phyloP scores from a whole-genome alignment of 1,284 basidiomycete genomes.

The Naganishia liquefaciens region DNA sequence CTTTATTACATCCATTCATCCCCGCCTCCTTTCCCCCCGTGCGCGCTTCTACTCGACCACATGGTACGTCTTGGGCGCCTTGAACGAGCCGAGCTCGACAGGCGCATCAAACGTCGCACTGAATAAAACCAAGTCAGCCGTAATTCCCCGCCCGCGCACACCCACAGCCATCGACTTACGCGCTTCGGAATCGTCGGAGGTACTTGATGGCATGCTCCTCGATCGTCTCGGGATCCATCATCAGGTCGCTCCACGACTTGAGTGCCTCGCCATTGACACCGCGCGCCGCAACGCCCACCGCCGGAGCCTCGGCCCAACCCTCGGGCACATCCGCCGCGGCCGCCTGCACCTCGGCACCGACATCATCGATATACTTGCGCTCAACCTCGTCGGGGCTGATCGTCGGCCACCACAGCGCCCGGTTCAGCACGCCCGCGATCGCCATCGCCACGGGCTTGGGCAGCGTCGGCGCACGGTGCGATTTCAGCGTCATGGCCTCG shows the following conservation, averaged over 20 bases:
- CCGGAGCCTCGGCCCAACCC: constrained; percentile 45
- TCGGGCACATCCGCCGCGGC: constrained; percentile 39
- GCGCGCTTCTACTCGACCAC: constrained; percentile 52
- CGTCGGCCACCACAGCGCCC: constrained; percentile 85
- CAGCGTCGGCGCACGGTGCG: constrained; percentile 68
- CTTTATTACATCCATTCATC: neutral
- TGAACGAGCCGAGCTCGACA: constrained; percentile 53
- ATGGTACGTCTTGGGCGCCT: constrained; percentile 54
- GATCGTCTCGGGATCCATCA: constrained; percentile 73
- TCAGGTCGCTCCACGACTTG: constrained; percentile 59
- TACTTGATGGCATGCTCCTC: constrained; percentile 90
- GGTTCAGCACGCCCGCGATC: constrained; percentile 69
- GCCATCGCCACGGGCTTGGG: constrained; percentile 73
- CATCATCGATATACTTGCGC: constrained; percentile 83
- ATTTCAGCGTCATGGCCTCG: constrained; percentile 73
- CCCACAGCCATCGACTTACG: constrained; percentile 52
- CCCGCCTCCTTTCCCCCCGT: neutral
- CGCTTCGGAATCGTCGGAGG: constrained; percentile 82
- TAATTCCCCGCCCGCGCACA: too few relatives aligned
- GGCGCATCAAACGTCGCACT: constrained; percentile 55
- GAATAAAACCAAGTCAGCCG: neutral
- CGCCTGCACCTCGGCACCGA: constrained; percentile 46
- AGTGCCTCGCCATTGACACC: constrained; percentile 53
- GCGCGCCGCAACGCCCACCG: constrained; percentile 58
- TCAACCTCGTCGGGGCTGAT: constrained; percentile 88